Evolutionary conservation across 2,329 filamentous ascomycete genomes (phyloP).

Genomic region (Alternaria tenuissima): DNA sequence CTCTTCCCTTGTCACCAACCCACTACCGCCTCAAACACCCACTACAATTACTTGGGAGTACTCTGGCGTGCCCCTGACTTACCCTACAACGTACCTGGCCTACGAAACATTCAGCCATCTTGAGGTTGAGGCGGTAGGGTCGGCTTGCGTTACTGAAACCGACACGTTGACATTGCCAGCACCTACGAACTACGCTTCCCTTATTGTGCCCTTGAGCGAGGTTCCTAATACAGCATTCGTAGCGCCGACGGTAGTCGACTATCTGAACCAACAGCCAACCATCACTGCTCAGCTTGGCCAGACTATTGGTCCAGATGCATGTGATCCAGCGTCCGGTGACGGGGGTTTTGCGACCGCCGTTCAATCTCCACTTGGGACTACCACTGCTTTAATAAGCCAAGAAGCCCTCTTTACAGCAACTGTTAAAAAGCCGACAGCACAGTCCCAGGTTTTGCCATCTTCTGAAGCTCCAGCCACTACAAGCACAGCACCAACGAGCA

Average conservation of each 20-base stretch:
- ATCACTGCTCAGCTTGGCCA: slow-evolving; percentile 41
- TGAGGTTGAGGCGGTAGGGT: slow-evolving; percentile 29
- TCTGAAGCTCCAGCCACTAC: slow-evolving; percentile 14
- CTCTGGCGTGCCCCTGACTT: slow-evolving; percentile 38
- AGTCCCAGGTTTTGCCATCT: not conserved
- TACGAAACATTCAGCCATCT: slow-evolving; percentile 44
- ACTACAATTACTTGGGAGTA: slow-evolving; percentile 40
- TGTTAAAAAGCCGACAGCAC: not conserved
- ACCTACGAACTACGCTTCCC: slow-evolving; percentile 36
- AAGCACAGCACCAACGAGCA: slow-evolving; percentile 3
- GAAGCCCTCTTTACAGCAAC: not conserved
- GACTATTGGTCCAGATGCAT: slow-evolving; percentile 39
- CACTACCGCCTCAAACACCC: slow-evolving; percentile 20
- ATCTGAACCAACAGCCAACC: slow-evolving; percentile 42
- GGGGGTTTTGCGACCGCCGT: not conserved
- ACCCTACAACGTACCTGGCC: slow-evolving; percentile 42
- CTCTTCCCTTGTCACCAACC: slow-evolving; percentile 20
- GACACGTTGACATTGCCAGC: slow-evolving; percentile 31
- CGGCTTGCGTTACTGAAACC: slow-evolving; percentile 30
- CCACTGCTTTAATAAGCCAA: slow-evolving; percentile 14
- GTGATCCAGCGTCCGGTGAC: slow-evolving; percentile 41
- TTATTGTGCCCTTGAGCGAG: slow-evolving; percentile 30
- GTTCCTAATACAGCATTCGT: slow-evolving; percentile 38
- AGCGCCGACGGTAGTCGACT: slow-evolving; percentile 37
- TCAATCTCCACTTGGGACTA: slow-evolving; percentile 19